These are phyloP conservation scores for Pugionium cornutum DNA, from an alignment of 345 rosid species.

Conservation along the genomic window DNA sequence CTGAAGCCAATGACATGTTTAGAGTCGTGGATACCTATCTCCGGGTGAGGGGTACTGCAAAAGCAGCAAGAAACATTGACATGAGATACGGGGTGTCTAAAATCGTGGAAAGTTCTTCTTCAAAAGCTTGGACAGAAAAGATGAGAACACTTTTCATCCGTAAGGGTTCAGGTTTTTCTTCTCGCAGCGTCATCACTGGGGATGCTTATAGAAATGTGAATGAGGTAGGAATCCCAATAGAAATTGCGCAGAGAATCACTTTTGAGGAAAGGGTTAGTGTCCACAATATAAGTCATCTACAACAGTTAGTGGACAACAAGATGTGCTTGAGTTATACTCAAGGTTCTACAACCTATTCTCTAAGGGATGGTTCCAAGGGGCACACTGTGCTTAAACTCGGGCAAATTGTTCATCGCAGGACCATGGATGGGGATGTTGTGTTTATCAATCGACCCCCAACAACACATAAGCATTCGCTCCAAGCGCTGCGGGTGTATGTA, in stretches of 20 bases:
- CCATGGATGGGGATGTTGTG: constrained; percentile 91
- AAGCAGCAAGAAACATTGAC: constrained; percentile 62
- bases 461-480: constrained; percentile 90
- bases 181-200: constrained; percentile 96
- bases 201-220: constrained; percentile 76
- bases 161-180: constrained; percentile 94
- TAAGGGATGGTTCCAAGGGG: constrained; percentile 89
- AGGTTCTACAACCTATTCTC: constrained; percentile 74
- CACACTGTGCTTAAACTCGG: constrained; percentile 78
- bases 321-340: constrained; percentile 71
- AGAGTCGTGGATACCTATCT: constrained; percentile 71
- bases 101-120: constrained; percentile 57
- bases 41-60: constrained; percentile 79
- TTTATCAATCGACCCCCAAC: constrained; percentile 96
- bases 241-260: constrained; percentile 83
- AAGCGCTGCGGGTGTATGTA: constrained; percentile 85
- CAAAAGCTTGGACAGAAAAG: constrained; percentile 92
- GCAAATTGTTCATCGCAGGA: constrained; percentile 81
- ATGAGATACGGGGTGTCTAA: constrained; percentile 57
- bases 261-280: constrained; percentile 81
- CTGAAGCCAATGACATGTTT: constrained; percentile 74
- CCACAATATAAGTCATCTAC: constrained; percentile 63
- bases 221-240: constrained; percentile 84
- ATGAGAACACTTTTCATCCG: constrained; percentile 83
- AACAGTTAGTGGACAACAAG: constrained; percentile 71